Conservation (phyloP, 176 grass and related monocot species). For the Eremochloa ophiuroides region DNA sequence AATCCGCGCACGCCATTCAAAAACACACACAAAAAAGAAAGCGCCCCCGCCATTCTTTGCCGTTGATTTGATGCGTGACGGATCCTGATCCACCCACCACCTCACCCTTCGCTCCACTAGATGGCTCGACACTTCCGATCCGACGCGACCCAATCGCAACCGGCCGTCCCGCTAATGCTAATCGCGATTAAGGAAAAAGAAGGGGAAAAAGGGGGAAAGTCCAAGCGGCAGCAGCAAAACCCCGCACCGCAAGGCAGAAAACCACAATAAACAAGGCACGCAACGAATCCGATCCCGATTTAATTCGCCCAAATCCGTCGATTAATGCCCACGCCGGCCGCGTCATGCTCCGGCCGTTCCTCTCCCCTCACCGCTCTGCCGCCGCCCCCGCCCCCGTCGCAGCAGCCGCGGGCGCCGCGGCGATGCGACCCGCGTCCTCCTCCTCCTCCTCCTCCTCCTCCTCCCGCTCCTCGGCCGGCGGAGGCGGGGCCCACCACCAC, state of each 20-base stretch:
- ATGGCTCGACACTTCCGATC: background rate
- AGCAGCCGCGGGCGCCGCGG: background rate
- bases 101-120: background rate
- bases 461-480: slow-evolving; percentile 23
- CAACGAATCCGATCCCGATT: slow-evolving; percentile 44
- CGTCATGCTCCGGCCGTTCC: slow-evolving; percentile 61
- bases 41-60: background rate
- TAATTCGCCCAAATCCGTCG: background rate
- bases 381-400: slow-evolving; percentile 5
- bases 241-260: slow-evolving; percentile 19
- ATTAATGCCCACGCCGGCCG: slow-evolving; percentile 7
- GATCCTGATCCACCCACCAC: slow-evolving; percentile 30
- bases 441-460: background rate
- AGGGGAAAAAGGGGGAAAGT: background rate
- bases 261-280: slow-evolving; percentile 36
- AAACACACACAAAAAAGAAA: background rate
- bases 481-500: background rate
- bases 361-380: slow-evolving; percentile 18
- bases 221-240: slow-evolving; percentile 19
- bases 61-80: slow-evolving; percentile 15
- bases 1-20: background rate
- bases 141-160: background rate
- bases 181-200: background rate
- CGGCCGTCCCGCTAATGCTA: background rate
- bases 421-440: slow-evolving; percentile 35